These are phyloP conservation scores for Didymosphaeria variabile DNA, from an alignment of 2,329 filamentous ascomycete species.

Conservation along the genomic window DNA sequence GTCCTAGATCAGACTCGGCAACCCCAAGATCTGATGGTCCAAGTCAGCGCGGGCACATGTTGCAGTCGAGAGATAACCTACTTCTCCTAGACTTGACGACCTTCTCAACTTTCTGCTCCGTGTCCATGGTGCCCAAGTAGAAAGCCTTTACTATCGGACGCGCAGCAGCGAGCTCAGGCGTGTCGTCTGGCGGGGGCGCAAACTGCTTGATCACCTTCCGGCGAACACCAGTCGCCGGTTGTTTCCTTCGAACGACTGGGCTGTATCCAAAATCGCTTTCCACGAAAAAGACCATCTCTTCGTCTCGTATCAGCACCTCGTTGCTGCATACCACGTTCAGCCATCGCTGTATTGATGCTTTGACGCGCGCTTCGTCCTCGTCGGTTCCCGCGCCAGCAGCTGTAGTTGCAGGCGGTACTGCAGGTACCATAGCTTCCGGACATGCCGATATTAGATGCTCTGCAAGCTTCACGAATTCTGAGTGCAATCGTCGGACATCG, in stretches of 20 bases:
- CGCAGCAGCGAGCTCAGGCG: slow-evolving; percentile 89
- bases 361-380: slow-evolving; percentile 90
- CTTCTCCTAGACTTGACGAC: slow-evolving; percentile 92
- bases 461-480: slow-evolving; percentile 95
- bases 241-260: slow-evolving; percentile 92
- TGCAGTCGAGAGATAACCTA: slow-evolving; percentile 51
- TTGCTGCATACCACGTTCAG: slow-evolving; percentile 92
- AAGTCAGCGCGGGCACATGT: slow-evolving; percentile 37
- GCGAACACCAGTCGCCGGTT: slow-evolving; percentile 93
- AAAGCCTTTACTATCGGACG: slow-evolving; percentile 93
- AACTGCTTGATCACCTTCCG: slow-evolving; percentile 98
- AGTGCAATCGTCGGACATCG: slow-evolving; percentile 93
- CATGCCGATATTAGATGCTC: slow-evolving; percentile 98
- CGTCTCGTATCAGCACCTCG: slow-evolving; percentile 91
- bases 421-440: slow-evolving; percentile 91
- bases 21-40: slow-evolving; percentile 77
- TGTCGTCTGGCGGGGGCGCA: slow-evolving; percentile 95
- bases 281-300: slow-evolving; percentile 98
- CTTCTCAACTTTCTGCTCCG: slow-evolving; percentile 95
- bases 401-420: slow-evolving; percentile 92
- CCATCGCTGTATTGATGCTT: slow-evolving; percentile 91
- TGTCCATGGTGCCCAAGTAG: slow-evolving; percentile 94
- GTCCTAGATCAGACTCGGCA: slow-evolving; percentile 90
- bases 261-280: slow-evolving; percentile 99
- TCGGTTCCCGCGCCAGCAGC: slow-evolving; percentile 95